A percentile compares a stretch with the other conserved stretches of the same genome.
phyloP scores from a whole-genome alignment of 805 yeast genomes.

The Saturnispora halmiae region DNA sequence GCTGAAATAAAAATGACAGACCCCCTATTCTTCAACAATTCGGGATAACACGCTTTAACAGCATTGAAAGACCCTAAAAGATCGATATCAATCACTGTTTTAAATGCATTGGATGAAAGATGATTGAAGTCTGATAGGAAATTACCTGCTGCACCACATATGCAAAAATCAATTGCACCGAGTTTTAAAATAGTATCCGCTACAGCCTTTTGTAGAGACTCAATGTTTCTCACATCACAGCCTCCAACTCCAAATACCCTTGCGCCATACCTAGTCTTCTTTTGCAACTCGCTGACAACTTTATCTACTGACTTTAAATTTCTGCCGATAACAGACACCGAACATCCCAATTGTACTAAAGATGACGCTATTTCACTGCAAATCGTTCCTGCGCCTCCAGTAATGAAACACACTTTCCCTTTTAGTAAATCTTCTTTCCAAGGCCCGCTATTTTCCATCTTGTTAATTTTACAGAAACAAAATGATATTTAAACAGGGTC shows the following conservation, averaged over 20 bases:
- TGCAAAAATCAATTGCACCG: slow-evolving; percentile 78
- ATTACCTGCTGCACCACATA: slow-evolving; percentile 96
- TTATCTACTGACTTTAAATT: slow-evolving; percentile 52
- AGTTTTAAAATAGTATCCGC: slow-evolving; percentile 52
- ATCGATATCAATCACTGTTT: slow-evolving; percentile 80
- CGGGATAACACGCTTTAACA: slow-evolving; percentile 67
- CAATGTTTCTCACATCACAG: slow-evolving; percentile 70
- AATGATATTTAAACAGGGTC: neutral
- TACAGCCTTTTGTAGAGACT: slow-evolving; percentile 55
- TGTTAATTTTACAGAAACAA: neutral
- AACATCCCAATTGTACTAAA: slow-evolving; percentile 70
- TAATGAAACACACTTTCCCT: slow-evolving; percentile 81
- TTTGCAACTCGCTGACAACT: slow-evolving; percentile 67
- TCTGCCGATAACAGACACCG: slow-evolving; percentile 81
- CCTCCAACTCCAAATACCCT: slow-evolving; percentile 63
- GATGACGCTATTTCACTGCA: slow-evolving; percentile 88
- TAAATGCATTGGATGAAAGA: slow-evolving; percentile 78
- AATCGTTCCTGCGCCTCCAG: slow-evolving; percentile 97
- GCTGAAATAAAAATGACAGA: slow-evolving; percentile 73
- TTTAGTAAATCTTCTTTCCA: slow-evolving; percentile 60
- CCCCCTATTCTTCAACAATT: slow-evolving; percentile 61
- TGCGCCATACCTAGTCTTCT: slow-evolving; percentile 28
- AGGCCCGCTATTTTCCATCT: slow-evolving; percentile 2
- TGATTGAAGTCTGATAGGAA: slow-evolving; percentile 73
- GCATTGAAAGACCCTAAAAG: slow-evolving; percentile 84